Conservation (phyloP, 2,329 filamentous ascomycete genomes). For the Kalaharituber pfeilii region DNA sequence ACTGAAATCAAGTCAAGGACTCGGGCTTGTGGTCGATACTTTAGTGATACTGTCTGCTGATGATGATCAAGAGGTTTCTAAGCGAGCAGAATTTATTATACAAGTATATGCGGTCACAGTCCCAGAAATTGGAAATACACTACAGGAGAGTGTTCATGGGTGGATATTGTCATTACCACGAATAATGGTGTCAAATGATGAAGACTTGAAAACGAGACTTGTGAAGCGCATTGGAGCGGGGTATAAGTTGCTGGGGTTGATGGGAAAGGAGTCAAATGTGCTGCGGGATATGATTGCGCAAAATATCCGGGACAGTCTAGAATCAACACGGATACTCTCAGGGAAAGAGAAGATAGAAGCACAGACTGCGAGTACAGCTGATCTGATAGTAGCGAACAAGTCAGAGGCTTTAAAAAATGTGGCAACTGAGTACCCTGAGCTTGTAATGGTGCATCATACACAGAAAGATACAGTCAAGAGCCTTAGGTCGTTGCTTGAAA, state of each 20-base stretch:
- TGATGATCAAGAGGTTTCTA: conserved; percentile 28
- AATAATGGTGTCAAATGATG: conserved; percentile 68
- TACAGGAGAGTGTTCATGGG: conserved; percentile 24
- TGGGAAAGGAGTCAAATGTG: conserved; percentile 47
- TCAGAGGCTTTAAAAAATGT: too few species aligned
- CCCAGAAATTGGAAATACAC: not conserved
- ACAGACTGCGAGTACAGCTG: too few species aligned
- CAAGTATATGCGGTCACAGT: not conserved
- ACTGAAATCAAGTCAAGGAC: conserved; percentile 42
- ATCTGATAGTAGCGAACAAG: too few species aligned
- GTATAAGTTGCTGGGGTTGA: conserved; percentile 45
- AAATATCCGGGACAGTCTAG: conserved; percentile 48
- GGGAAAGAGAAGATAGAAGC: not conserved
- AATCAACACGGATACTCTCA: not conserved
- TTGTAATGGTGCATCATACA: conserved; percentile 43
- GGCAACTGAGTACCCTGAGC: not conserved
- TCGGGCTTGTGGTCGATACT: conserved; percentile 60
- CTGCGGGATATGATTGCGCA: conserved; percentile 49
- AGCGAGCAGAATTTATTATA: conserved; percentile 15
- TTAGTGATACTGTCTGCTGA: conserved; percentile 49
- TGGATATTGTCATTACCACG: conserved; percentile 71
- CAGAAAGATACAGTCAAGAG: conserved; percentile 44
- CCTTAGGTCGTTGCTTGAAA: too few species aligned
- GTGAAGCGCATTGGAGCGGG: conserved; percentile 62
- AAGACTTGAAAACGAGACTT: conserved; percentile 52